phyloP scores from a whole-genome alignment of 2,329 filamentous ascomycete genomes.

The Ophiostoma montium region DNA sequence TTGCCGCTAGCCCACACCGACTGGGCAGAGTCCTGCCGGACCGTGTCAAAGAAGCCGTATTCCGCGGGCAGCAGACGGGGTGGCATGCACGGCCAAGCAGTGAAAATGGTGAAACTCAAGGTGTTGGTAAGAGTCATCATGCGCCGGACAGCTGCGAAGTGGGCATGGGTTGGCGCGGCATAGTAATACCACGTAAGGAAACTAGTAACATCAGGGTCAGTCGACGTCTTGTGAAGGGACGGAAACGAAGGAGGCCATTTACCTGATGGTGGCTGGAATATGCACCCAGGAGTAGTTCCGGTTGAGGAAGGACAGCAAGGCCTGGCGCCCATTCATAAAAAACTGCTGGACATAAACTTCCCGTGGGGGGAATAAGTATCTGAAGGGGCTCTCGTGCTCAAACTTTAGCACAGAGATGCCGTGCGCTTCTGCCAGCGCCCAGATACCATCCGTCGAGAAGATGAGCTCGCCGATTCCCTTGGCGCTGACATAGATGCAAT shows the following conservation, averaged over 20 bases:
- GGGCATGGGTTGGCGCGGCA: neutral
- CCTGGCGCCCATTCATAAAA: neutral
- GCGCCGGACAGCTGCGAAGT: neutral
- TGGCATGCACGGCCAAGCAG: neutral
- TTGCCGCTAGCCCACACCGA: neutral
- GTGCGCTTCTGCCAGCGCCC: neutral
- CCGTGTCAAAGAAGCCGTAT: neutral
- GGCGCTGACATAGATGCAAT: neutral
- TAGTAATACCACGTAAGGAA: neutral
- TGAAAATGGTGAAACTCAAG: neutral
- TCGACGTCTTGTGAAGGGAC: neutral
- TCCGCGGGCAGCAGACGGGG: neutral
- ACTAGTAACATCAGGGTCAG: neutral
- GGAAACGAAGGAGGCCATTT: neutral
- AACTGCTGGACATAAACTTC: neutral
- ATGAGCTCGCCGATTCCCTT: neutral
- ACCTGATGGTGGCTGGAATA: neutral
- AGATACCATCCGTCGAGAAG: neutral
- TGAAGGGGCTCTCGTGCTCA: neutral
- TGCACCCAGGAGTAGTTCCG: slow-evolving; percentile 1
- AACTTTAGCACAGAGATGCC: neutral
- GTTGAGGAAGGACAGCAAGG: neutral
- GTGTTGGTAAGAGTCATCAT: neutral
- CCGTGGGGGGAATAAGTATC: neutral
- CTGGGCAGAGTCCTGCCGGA: neutral